Evolutionary conservation across 768 basidiomycete genomes (phyloP).

Genomic region (Tulasnella sp.): DNA sequence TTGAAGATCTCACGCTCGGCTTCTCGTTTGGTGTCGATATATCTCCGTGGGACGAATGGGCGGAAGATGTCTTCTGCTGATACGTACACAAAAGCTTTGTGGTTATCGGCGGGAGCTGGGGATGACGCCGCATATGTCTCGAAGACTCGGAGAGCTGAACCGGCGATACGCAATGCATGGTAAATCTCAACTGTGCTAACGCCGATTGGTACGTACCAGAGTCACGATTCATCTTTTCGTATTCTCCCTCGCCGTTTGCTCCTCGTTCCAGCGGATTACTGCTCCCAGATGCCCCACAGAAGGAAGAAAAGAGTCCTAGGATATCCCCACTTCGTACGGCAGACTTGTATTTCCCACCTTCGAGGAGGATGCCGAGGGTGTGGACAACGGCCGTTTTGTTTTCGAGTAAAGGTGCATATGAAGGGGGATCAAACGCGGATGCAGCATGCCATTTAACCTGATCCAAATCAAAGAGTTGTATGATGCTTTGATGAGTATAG

Average conservation of each 20-base stretch:
- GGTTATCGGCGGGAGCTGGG: neutral
- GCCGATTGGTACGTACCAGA: slow-evolving; percentile 64
- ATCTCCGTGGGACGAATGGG: slow-evolving; percentile 72
- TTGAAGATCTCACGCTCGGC: slow-evolving; percentile 64
- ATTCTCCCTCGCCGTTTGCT: slow-evolving; percentile 35
- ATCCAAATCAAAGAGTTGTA: slow-evolving; percentile 11
- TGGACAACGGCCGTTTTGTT: slow-evolving; percentile 74
- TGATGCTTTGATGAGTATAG: neutral
- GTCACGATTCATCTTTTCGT: slow-evolving; percentile 81
- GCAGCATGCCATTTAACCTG: slow-evolving; percentile 85
- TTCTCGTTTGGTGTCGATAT: slow-evolving; percentile 90
- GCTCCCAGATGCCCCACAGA: slow-evolving; percentile 33
- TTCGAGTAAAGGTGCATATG: slow-evolving; percentile 59
- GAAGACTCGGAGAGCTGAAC: slow-evolving; percentile 60
- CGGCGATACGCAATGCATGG: neutral
- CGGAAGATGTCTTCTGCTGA: slow-evolving; percentile 92
- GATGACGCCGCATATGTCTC: slow-evolving; percentile 44
- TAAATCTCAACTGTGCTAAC: too few relatives aligned
- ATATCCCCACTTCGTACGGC: slow-evolving; percentile 52
- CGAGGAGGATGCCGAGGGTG: slow-evolving; percentile 84
- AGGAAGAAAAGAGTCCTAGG: slow-evolving; percentile 38
- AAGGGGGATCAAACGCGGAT: slow-evolving; percentile 66
- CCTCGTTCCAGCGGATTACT: slow-evolving; percentile 47
- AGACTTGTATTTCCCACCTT: slow-evolving; percentile 70
- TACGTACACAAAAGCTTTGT: slow-evolving; percentile 65